Percentiles rank a stretch among this genome's conserved stretches.
phyloP scores from a whole-genome alignment of 306 rosid species.

The Cicer yamashitae region DNA sequence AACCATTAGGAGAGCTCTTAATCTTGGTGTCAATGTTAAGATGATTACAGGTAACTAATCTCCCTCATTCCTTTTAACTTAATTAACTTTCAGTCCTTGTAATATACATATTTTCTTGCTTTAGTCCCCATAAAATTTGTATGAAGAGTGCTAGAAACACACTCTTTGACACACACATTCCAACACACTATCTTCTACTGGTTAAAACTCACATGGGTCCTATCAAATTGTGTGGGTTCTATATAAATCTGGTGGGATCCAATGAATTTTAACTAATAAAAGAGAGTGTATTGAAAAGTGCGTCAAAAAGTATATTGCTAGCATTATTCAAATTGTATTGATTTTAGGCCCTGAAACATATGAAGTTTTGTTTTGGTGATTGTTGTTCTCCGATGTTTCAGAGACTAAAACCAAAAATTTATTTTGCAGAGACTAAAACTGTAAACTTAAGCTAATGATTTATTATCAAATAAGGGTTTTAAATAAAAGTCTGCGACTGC shows the following conservation, averaged over 20 bases:
- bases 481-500: not conserved
- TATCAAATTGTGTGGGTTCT: too few relatives aligned
- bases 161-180: too few relatives aligned
- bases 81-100: not conserved
- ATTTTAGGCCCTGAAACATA: not conserved
- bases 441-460: not conserved
- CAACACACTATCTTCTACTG: too few relatives aligned
- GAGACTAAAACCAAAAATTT: not conserved
- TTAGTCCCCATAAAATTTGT: not conserved
- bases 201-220: too few relatives aligned
- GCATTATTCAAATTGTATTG: not conserved
- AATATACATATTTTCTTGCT: not conserved
- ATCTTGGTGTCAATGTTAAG: conserved; percentile 97
- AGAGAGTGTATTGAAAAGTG: too few relatives aligned
- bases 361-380: not conserved
- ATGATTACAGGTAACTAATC: conserved; percentile 87
- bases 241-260: too few relatives aligned
- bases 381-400: not conserved
- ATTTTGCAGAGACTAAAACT: not conserved
- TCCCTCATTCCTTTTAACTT: not conserved
- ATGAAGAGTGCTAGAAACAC: too few relatives aligned
- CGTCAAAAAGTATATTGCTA: too few relatives aligned
- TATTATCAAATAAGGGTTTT: not conserved
- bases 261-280: too few relatives aligned
- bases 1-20: conserved; percentile 89